phyloP scores from a whole-genome alignment of 164 flowering plant species.

The Macadamia integrifolia region DNA sequence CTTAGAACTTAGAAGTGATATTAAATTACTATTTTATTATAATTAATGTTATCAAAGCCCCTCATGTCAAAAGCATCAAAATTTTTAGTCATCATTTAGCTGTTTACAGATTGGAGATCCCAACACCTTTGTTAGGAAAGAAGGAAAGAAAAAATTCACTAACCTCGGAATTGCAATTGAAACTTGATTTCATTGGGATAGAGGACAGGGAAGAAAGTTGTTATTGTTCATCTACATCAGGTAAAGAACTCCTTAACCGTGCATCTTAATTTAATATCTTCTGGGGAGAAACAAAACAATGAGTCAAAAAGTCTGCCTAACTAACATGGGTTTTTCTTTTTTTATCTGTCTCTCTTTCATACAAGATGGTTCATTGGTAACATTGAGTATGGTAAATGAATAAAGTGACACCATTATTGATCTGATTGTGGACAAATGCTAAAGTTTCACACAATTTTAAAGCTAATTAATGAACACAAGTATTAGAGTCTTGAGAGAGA shows the following conservation, averaged over 20 bases:
- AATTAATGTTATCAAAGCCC: neutral
- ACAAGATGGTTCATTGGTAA: neutral
- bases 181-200: neutral
- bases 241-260: neutral
- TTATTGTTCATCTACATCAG: no score
- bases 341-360: neutral
- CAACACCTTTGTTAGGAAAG: no score
- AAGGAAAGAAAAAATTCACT: neutral
- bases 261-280: neutral
- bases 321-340: no score
- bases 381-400: neutral
- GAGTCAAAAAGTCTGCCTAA: constrained; percentile 1
- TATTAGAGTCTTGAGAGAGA: neutral
- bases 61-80: neutral
- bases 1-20: neutral
- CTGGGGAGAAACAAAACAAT: constrained; percentile 7
- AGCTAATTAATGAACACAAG: neutral
- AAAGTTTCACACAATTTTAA: neutral
- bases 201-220: no score
- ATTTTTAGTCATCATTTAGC: neutral
- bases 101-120: no score
- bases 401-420: neutral
- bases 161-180: constrained; percentile 4
- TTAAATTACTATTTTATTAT: neutral
- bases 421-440: neutral